Base-by-base conservation (phyloP, 306 rosid genomes). In the Cucurbita argyrosperma region DNA sequence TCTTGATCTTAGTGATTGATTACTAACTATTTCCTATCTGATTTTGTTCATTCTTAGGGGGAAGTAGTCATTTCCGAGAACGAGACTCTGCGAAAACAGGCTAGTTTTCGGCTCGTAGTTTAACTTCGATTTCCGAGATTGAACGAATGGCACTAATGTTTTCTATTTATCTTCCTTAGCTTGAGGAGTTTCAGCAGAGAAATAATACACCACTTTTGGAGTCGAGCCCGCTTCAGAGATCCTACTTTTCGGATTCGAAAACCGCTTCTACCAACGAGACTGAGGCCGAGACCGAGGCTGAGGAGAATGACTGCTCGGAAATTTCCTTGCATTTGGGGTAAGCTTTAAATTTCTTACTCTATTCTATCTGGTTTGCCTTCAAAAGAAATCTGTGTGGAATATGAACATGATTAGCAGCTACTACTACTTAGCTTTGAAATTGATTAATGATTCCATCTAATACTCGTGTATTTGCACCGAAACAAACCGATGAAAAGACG, bases 281-380 rank as follows among this genome's bases (percentile, higher is more conserved):
- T 3, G 71, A 42, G 52, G 52, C 76, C 49, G 59, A 56, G 30
- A 69, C 58, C 60, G 57, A 74, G 63, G 75, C 84, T 9, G 85
- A 84, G 75, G 87, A 79, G 71, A 82, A 80, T 23, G 88, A 83
- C 46, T 73, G 73, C 68, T 90, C 90, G 15, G 90, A 88, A 71
- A 83, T 89, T 56, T 77, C 75, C 74, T 84, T 90, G 85, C 90
- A 85, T 10, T 80, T 89, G 74, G 90, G 92, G 92, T 89, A 84
- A 75, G 77, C 58, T 19, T 63, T 38, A 56, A 56, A 56, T 19
- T 56, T 56, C 37, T 19, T 19, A 3, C 4, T 55, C 21, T 5
- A 53, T 0, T 14, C 56, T 15, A 5, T 51, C 6, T 51, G 6
- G 56, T 51, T 42, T 57, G 57, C 57, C 57, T 56, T 59, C 9